These are phyloP conservation scores for Venturia asperata DNA, from an alignment of 2,329 filamentous ascomycete genomes.

Conservation along the genomic window DNA sequence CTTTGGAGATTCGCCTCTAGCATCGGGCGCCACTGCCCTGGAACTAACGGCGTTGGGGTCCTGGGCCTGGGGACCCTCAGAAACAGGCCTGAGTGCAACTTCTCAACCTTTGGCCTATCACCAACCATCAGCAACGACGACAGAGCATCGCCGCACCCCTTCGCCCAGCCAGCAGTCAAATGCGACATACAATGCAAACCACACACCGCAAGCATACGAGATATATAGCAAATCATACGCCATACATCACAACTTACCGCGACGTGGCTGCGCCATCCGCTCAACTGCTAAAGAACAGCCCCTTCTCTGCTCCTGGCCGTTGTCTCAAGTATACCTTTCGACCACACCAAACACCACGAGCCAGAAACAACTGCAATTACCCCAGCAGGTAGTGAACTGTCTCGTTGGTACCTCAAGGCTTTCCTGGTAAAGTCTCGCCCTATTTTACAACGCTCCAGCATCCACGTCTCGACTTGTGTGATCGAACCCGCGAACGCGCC, in stretches of 20 bases:
- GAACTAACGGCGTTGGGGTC: background rate
- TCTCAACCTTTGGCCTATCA: background rate
- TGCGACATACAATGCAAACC: constrained; percentile 12
- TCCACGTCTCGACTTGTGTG: background rate
- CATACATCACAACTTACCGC: background rate
- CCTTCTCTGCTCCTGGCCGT: background rate
- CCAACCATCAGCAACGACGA: background rate
- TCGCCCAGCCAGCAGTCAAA: background rate
- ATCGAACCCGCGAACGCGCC: background rate
- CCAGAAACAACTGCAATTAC: background rate
- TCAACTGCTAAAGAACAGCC: background rate
- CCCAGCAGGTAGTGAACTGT: background rate
- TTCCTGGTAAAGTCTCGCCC: background rate
- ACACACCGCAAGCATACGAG: background rate
- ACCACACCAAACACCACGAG: background rate
- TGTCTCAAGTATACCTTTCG: constrained; percentile 12
- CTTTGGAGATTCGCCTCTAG: background rate
- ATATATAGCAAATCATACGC: constrained; percentile 1
- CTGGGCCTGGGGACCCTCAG: background rate
- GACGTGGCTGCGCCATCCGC: background rate
- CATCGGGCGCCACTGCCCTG: background rate
- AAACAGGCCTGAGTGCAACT: background rate
- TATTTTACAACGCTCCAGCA: background rate
- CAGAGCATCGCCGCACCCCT: background rate
- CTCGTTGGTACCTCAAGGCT: background rate